Base-by-base conservation (phyloP, 73 alveolate species). In the Urostyla sp. region DNA sequence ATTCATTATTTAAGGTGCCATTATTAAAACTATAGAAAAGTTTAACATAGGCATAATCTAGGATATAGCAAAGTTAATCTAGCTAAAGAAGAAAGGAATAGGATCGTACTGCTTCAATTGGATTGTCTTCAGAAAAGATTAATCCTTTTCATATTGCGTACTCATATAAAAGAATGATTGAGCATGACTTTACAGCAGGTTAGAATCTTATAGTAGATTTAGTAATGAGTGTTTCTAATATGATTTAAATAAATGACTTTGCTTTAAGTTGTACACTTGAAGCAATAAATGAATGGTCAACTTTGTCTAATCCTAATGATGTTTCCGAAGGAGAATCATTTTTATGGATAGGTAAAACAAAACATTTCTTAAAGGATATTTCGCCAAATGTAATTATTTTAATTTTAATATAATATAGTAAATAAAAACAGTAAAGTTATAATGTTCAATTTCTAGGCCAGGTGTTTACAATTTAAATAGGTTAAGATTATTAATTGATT, bases 321-420 rank as follows among this genome's bases (percentile, higher is more conserved):
- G 80, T 66, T 5, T 40, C 66, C 44, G 80, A 66, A 26, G 80
- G 58, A 11, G 56, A 69, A 4, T 13, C 67, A 11, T 48, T 69
- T 72, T 32, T 69, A 5, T 69, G 84, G 84, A 37, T 69, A 4
- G 84, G 84, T 15, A 69, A 69, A 37, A 69, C 84, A 2, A 34
- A 69, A 20, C 69, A 45, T 27, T 48, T 69, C 0, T 23, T 69
- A 0, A 18, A 35, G 38, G n/a, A 21, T 48, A 7, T 69, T 10
- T 48, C 45, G 55, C 6, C 67, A 40, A 69, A 69, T 50, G 84
- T 59, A 59, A 59, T 58, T 11, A 28, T n/a, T n/a, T 59, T 28
- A 6, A 3, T 7, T 55, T 8, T 10, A 16, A 8, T 13, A 16
- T 27, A 7, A 15, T 36, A 21, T 37, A 66, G 63, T 49, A 66